Percentiles rank a stretch among this genome's conserved stretches.
These are phyloP conservation scores for Daldinia eschscholtzii DNA, from an alignment of 2,329 filamentous ascomycete genomes.

Conservation along the genomic window DNA sequence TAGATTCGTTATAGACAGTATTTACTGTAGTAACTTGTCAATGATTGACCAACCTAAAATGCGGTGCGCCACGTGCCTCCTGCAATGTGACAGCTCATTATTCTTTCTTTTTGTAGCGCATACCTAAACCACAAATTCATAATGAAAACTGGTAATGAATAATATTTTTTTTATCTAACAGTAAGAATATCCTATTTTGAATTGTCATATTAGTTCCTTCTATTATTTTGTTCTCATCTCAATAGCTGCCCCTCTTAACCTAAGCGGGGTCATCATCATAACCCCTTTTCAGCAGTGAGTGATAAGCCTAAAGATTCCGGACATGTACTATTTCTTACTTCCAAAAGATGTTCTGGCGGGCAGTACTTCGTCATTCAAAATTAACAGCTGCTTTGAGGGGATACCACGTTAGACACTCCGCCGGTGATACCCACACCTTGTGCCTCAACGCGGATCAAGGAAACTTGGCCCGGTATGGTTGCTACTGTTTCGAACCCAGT, in stretches of 20 bases:
- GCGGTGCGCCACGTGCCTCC: slow-evolving; percentile 6
- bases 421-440: slow-evolving; percentile 11
- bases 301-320: too few species aligned
- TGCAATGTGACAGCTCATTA: slow-evolving; percentile 6
- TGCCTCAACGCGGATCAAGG: slow-evolving; percentile 34
- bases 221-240: too few species aligned
- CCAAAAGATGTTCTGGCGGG: too few species aligned
- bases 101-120: background rate
- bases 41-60: background rate
- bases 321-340: background rate
- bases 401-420: slow-evolving; percentile 18
- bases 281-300: too few species aligned
- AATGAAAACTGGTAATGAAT: background rate
- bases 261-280: too few species aligned
- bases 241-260: too few species aligned
- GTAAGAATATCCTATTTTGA: too few species aligned
- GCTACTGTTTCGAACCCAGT: slow-evolving; percentile 42
- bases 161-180: background rate
- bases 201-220: too few species aligned
- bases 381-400: slow-evolving; percentile 24
- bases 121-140: background rate
- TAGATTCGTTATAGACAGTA: too few species aligned
- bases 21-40: background rate
- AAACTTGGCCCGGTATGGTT: slow-evolving; percentile 18
- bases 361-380: too few species aligned